Evolutionary conservation across 2,329 filamentous ascomycete genomes (phyloP).

Genomic region (Fusarium napiforme): DNA sequence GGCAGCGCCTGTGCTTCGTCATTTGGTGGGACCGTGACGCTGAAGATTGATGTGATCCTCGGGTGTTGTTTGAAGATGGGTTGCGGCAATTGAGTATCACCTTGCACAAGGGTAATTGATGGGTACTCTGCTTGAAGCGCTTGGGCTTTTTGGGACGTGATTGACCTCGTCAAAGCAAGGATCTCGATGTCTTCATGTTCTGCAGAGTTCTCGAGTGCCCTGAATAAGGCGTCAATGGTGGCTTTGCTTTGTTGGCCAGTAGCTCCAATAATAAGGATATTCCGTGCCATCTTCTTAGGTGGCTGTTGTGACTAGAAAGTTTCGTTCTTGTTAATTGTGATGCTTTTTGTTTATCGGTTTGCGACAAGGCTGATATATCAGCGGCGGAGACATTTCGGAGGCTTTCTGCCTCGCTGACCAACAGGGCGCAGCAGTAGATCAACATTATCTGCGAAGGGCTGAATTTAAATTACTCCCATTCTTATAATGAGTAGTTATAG

Average conservation of each 20-base stretch:
- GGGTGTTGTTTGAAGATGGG: constrained; percentile 38
- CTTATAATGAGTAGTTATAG: no score
- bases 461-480: background rate
- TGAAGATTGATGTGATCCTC: constrained; percentile 37
- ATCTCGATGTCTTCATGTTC: background rate
- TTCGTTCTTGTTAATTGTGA: fast-evolving
- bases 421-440: background rate
- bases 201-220: fast-evolving
- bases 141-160: background rate
- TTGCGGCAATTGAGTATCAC: constrained; percentile 1
- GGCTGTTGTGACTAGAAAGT: background rate
- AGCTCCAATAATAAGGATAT: constrained; percentile 24
- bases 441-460: background rate
- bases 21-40: constrained; percentile 44
- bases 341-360: background rate
- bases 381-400: background rate
- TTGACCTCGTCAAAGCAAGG: constrained; percentile 18
- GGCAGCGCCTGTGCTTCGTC: constrained; percentile 42
- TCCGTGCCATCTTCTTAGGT: background rate
- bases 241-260: constrained; percentile 36
- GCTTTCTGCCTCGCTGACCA: background rate
- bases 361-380: background rate
- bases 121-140: background rate
- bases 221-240: constrained; percentile 18
- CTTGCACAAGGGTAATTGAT: constrained; percentile 19